These are phyloP conservation scores for Malbranchea cinnamomea DNA, from an alignment of 2,329 filamentous ascomycete species.

Conservation along the genomic window DNA sequence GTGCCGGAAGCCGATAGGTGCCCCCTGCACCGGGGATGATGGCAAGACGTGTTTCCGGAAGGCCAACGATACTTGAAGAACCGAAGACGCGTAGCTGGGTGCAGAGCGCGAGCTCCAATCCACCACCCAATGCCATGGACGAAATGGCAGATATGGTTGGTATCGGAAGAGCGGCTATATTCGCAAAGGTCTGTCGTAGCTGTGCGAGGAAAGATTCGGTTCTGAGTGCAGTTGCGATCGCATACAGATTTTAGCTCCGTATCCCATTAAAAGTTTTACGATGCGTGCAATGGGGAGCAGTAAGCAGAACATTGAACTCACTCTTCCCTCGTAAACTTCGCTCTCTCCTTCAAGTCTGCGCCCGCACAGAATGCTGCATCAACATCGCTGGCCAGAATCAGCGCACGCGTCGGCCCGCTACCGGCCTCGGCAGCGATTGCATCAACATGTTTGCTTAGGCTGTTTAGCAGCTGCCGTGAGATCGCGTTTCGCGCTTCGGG, in stretches of 20 bases:
- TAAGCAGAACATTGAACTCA: conserved; percentile 33
- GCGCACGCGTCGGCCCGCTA: conserved; percentile 52
- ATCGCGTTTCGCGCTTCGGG: conserved; percentile 81
- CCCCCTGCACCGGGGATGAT: conserved; percentile 93
- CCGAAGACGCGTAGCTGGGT: conserved; percentile 81
- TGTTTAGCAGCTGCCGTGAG: conserved; percentile 58
- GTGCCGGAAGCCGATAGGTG: conserved; percentile 67
- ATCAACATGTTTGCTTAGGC: conserved; percentile 58
- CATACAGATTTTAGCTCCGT: not conserved
- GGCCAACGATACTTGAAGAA: conserved; percentile 60
- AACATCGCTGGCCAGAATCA: conserved; percentile 74
- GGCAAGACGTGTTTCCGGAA: conserved; percentile 82
- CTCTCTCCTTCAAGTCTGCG: conserved; percentile 82
- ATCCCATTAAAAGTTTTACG: not conserved
- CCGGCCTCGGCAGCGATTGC: conserved; percentile 48
- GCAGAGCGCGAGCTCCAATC: conserved; percentile 79
- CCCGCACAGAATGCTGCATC: conserved; percentile 85
- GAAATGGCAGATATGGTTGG: conserved; percentile 83
- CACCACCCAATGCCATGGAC: conserved; percentile 77
- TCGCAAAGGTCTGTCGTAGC: conserved; percentile 61
- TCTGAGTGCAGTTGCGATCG: conserved; percentile 31
- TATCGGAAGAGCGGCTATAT: conserved; percentile 61
- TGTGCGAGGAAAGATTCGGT: conserved; percentile 62
- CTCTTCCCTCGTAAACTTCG: conserved; percentile 63
- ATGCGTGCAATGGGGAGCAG: not conserved